Evolutionary conservation across 1,284 basidiomycete species (phyloP), one percentile per base, ranked within the genome.

Genomic region (Cutaneotrichosporon curvatum): DNA sequence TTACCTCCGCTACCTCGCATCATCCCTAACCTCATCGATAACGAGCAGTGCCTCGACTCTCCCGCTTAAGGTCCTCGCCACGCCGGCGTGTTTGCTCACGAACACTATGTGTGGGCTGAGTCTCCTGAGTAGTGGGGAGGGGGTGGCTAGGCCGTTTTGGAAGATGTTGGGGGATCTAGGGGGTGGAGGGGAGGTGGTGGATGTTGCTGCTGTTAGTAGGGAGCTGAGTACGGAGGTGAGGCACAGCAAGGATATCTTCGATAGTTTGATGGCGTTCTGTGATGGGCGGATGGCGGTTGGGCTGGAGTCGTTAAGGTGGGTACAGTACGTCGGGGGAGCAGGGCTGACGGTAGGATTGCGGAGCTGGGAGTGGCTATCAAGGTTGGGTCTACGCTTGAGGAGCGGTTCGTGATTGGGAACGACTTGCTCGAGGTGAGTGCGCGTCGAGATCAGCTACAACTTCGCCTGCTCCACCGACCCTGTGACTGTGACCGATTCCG

Each of bases 201-300:
- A 67, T 46, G 57, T 67, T 12, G 65, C 55, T 2, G 48, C 49
- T 9, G 60, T 67, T 4, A 62, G 63, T 0, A 51, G 60, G 36
- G 60, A 49, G 4, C 48, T 70, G 23, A 55, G 60, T 10, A 50
- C 56, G 30, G 63, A 67, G 42, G 65, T 55, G 3, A 50, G 60
- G 19, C 51, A 59, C 14, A 65, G 64, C 0, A 61, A 58, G 37
- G 62, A 64, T 44, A 67, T 70, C 33, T 70, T 68, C 31, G 61
- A 67, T 25, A 64, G 62, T 44, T 51, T 70, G n/a, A 55, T 50
- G 37, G 49, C 48, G 30, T 50, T 70, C 3, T 60, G 63, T 2
- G 58, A 62, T 18, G 63, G 60, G 8, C 55, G 61, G 4, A 49
- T 66, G 35, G 59, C 56, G 15, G 51, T 49, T 9, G 58, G 62